Evolutionary conservation across 2,329 filamentous ascomycete species (phyloP).

Genomic region (Cordyceps cateniannulata): DNA sequence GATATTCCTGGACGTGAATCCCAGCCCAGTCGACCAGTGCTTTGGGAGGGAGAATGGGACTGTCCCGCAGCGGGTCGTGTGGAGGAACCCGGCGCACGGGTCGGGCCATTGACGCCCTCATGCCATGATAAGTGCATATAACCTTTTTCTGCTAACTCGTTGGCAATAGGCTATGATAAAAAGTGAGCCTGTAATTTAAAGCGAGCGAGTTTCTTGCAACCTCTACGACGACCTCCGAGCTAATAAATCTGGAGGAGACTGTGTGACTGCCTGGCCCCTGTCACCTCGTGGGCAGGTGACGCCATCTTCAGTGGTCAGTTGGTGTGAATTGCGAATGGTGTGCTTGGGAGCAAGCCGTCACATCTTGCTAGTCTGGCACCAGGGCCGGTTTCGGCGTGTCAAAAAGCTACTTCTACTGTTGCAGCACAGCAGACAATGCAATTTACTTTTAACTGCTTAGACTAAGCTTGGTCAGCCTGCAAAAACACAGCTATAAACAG

Average conservation of each 20-base stretch:
- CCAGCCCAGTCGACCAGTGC: constrained; percentile 1
- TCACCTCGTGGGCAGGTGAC: not conserved
- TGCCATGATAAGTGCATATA: not conserved
- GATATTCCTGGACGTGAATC: not conserved
- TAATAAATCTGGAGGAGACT: too few relatives aligned
- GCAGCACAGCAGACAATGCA: too few relatives aligned
- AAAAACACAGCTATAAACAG: not conserved
- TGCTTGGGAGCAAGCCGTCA: too few relatives aligned
- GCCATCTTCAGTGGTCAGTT: not conserved
- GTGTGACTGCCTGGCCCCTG: not conserved
- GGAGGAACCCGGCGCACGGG: constrained; percentile 2
- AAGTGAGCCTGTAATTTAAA: not conserved
- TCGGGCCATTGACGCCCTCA: not conserved
- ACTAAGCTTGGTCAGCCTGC: too few relatives aligned
- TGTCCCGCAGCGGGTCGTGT: constrained; percentile 4
- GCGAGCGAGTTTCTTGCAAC: not conserved
- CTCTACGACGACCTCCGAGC: not conserved
- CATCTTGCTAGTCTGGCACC: too few relatives aligned
- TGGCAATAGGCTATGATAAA: not conserved
- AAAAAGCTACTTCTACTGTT: too few relatives aligned
- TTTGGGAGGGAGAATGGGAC: too few relatives aligned
- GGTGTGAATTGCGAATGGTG: too few relatives aligned
- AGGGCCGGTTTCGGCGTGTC: too few relatives aligned
- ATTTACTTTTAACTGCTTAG: too few relatives aligned
- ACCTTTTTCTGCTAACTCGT: not conserved